phyloP scores from a whole-genome alignment of 2,329 filamentous ascomycete species.

The Mariannaea elegans region DNA sequence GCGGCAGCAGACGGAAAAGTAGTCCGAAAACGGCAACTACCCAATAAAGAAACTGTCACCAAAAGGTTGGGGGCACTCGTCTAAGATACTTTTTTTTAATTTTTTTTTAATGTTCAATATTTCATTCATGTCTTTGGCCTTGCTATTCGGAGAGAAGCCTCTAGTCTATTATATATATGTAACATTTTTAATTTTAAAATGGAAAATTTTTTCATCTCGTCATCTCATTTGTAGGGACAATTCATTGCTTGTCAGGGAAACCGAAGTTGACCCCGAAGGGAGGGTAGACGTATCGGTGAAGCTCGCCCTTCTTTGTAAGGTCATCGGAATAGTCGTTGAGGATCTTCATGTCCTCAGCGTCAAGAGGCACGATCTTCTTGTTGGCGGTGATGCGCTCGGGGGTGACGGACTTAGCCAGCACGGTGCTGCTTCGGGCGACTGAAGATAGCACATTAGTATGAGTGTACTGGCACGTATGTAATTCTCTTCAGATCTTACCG shows the following conservation, averaged over 20 bases:
- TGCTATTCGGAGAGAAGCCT: background rate
- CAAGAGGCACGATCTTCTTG: constrained; percentile 71
- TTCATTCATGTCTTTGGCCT: constrained; percentile 7
- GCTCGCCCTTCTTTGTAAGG: constrained; percentile 58
- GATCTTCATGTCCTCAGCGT: constrained; percentile 68
- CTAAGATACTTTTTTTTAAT: background rate
- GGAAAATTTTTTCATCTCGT: background rate
- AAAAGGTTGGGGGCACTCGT: background rate
- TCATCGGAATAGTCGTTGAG: constrained; percentile 64
- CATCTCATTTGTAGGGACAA: background rate
- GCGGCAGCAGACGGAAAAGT: constrained; percentile 9
- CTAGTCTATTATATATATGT: constrained; percentile 9
- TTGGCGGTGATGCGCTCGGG: constrained; percentile 75
- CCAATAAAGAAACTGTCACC: background rate
- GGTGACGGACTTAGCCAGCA: constrained; percentile 78
- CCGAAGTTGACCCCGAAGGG: constrained; percentile 75
- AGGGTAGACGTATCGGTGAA: constrained; percentile 73
- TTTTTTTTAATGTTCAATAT: background rate
- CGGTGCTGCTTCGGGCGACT: constrained; percentile 75
- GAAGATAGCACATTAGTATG: constrained; percentile 24
- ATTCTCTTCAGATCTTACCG: constrained; percentile 55
- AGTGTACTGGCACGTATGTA: background rate
- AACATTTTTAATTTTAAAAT: background rate
- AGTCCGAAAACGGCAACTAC: constrained; percentile 12
- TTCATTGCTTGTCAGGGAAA: constrained; percentile 71